Percentiles rank a stretch among this genome's conserved stretches.
phyloP scores from a whole-genome alignment of 331 rosid species.

The Dryas integrifolia region DNA sequence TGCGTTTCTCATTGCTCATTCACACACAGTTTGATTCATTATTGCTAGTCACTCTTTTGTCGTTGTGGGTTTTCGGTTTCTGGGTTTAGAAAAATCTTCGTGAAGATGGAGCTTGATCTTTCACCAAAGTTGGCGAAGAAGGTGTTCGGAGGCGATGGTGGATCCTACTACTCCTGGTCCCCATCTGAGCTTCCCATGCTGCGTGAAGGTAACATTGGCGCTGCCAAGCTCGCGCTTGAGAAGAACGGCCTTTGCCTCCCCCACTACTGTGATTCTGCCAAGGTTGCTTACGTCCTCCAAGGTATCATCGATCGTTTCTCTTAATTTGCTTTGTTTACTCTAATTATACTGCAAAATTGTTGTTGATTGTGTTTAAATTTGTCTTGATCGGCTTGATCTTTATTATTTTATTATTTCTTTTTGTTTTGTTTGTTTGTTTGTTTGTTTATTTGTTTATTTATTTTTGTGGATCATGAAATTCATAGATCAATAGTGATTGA shows the following conservation, averaged over 20 bases:
- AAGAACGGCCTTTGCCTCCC: slow-evolving; percentile 79
- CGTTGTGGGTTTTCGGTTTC: slow-evolving; percentile 1
- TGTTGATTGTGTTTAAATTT: not conserved
- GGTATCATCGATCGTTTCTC: slow-evolving; percentile 33
- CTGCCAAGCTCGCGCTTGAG: slow-evolving; percentile 61
- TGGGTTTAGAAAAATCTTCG: not conserved
- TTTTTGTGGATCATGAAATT: not conserved
- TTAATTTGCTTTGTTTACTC: not conserved
- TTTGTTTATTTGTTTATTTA: too few relatives aligned
- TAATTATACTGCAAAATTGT: not conserved
- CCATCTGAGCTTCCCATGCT: slow-evolving; percentile 73
- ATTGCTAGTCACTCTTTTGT: not conserved
- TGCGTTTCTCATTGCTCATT: not conserved
- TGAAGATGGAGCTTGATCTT: slow-evolving; percentile 59
- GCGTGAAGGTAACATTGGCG: slow-evolving; percentile 60
- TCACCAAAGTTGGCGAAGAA: slow-evolving; percentile 53
- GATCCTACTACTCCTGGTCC: slow-evolving; percentile 55
- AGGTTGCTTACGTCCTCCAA: slow-evolving; percentile 75
- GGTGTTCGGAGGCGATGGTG: slow-evolving; percentile 52
- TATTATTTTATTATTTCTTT: not conserved
- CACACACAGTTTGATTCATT: not conserved
- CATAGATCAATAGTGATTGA: not conserved
- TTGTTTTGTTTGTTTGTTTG: not conserved
- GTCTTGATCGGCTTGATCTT: slow-evolving; percentile 1
- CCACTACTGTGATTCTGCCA: slow-evolving; percentile 62